Evolutionary conservation across 148 eudicot genomes (phyloP).

Genomic region (Talinum fruticosum): DNA sequence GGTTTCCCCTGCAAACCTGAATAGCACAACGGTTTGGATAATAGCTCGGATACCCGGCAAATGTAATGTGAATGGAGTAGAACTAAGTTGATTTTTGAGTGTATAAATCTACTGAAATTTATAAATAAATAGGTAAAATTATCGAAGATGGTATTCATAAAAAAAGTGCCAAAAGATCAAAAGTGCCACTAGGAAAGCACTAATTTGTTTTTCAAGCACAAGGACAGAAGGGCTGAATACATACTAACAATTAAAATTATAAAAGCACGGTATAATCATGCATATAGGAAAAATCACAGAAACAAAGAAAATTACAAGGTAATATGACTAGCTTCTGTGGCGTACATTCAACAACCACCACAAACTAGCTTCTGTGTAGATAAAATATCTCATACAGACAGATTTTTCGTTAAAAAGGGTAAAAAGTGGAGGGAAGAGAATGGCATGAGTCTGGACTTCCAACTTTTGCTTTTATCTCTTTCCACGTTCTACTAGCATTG

Average conservation of each 20-base stretch:
- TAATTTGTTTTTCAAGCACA: too few species aligned
- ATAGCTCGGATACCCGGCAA: not conserved
- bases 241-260: too few species aligned
- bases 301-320: not conserved
- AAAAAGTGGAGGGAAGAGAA: not conserved
- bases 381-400: not conserved
- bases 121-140: too few species aligned
- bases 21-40: not conserved
- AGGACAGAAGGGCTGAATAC: too few species aligned
- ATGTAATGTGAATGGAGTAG: too few species aligned
- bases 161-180: too few species aligned
- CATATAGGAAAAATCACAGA: not conserved
- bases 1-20: slow-evolving; percentile 71
- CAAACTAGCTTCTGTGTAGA: not conserved
- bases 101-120: too few species aligned
- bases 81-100: too few species aligned
- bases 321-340: not conserved
- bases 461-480: not conserved
- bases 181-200: too few species aligned
- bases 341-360: not conserved
- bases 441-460: not conserved
- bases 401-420: not conserved
- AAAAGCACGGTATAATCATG: too few species aligned
- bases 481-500: not conserved
- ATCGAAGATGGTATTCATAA: too few species aligned